Percentiles rank a stretch among this genome's conserved stretches.
Evolutionary conservation across 345 rosid species (phyloP).

Genomic region (Pseudoturritis turrita): DNA sequence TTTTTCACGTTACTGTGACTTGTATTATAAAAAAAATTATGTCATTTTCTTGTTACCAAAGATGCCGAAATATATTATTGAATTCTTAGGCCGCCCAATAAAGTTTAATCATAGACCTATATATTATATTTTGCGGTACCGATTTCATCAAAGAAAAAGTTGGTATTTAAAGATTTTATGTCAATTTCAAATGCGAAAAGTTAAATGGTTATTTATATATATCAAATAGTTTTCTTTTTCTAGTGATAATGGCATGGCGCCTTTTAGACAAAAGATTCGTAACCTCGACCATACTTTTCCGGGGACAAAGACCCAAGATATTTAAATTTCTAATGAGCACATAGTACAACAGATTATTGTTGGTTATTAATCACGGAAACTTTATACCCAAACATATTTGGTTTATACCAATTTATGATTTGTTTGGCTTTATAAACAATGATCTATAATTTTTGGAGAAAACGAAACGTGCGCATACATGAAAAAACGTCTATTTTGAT

Average conservation of each 20-base stretch:
- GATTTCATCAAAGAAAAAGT: background rate
- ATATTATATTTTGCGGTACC: background rate
- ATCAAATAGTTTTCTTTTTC: background rate
- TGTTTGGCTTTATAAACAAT: too few species aligned
- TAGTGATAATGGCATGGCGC: background rate
- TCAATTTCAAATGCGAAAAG: background rate
- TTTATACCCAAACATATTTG: too few species aligned
- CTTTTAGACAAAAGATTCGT: background rate
- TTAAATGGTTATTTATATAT: background rate
- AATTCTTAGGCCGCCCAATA: background rate
- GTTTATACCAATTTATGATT: too few species aligned
- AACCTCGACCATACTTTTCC: background rate
- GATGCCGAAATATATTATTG: background rate
- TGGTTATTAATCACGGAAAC: background rate
- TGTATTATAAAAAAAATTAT: background rate
- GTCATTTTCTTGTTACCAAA: background rate
- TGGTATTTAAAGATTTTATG: background rate
- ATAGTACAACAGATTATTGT: background rate
- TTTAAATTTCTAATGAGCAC: background rate
- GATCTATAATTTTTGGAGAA: too few species aligned
- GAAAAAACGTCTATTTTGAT: too few species aligned
- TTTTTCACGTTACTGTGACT: background rate
- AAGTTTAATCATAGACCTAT: background rate
- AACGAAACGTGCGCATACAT: too few species aligned
- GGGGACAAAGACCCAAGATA: background rate